A percentile compares a stretch with the other conserved stretches of the same genome.
Conservation (phyloP, 2,329 filamentous ascomycete species). For the Sarocladium brachiariae region DNA sequence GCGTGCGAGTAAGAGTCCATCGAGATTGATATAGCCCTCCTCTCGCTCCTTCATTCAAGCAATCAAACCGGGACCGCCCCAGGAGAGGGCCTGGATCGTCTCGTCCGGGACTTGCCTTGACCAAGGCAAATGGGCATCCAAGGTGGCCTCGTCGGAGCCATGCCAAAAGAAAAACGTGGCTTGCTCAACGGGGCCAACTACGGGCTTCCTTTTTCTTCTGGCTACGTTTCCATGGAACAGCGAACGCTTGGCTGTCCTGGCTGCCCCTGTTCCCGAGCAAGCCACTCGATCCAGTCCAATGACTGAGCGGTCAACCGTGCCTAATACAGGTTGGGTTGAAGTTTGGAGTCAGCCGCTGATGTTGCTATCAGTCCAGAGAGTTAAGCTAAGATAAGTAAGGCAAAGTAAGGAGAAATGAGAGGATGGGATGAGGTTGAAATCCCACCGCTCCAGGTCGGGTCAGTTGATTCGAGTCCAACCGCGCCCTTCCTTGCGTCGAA, state of each 20-base stretch:
- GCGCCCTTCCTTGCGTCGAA: too few species aligned
- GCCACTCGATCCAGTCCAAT: not conserved
- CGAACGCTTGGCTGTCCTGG: not conserved
- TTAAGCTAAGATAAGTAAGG: not conserved
- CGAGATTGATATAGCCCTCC: not conserved
- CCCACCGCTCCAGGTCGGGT: too few species aligned
- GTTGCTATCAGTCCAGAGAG: not conserved
- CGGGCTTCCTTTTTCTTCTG: not conserved
- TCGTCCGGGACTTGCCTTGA: constrained; percentile 5
- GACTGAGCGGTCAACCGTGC: not conserved
- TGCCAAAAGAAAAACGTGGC: too few species aligned
- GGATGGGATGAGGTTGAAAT: too few species aligned
- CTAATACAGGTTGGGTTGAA: too few species aligned
- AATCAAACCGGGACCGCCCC: constrained; percentile 2
- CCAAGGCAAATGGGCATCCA: not conserved
- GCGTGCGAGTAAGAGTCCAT: too few species aligned
- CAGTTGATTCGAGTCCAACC: too few species aligned
- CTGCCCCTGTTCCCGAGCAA: not conserved
- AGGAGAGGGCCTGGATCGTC: constrained; percentile 1
- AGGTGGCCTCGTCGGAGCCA: not conserved
- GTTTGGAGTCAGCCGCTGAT: too few species aligned
- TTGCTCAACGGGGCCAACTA: too few species aligned
- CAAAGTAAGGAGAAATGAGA: not conserved
- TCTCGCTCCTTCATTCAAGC: not conserved
- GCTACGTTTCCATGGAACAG: constrained; percentile 3